Evolutionary conservation across 441 rosid genomes (phyloP).

Genomic region (Gossypium gossypioides): DNA sequence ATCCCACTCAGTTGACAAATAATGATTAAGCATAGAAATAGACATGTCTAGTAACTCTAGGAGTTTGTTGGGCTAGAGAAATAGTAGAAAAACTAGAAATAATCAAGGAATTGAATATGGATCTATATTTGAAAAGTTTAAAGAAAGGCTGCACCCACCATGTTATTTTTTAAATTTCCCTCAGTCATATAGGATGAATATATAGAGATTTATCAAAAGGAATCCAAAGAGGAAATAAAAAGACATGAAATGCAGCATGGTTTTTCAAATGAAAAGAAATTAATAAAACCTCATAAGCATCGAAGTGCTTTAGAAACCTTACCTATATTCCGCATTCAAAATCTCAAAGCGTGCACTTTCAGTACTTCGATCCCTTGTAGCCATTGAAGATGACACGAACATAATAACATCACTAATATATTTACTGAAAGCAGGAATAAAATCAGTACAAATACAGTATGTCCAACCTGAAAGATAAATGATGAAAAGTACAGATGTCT

Average conservation of each 20-base stretch:
- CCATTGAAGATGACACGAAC: conserved; percentile 84
- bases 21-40: background rate
- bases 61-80: background rate
- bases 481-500: background rate
- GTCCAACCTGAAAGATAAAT: conserved; percentile 1
- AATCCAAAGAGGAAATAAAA: background rate
- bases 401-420: conserved; percentile 77
- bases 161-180: background rate
- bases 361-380: conserved; percentile 76
- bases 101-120: background rate
- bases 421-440: conserved; percentile 52
- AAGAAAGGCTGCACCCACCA: background rate
- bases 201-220: background rate
- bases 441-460: conserved; percentile 17
- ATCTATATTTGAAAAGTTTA: background rate
- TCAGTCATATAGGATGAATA: background rate
- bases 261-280: background rate
- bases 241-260: background rate
- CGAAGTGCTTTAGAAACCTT: conserved; percentile 11
- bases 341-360: conserved; percentile 94
- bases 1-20: background rate
- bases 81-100: background rate
- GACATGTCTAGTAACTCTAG: background rate
- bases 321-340: conserved; percentile 75
- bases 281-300: background rate